These are phyloP conservation scores for Mycena galericulata DNA, from an alignment of 768 basidiomycete genomes.

Conservation along the genomic window DNA sequence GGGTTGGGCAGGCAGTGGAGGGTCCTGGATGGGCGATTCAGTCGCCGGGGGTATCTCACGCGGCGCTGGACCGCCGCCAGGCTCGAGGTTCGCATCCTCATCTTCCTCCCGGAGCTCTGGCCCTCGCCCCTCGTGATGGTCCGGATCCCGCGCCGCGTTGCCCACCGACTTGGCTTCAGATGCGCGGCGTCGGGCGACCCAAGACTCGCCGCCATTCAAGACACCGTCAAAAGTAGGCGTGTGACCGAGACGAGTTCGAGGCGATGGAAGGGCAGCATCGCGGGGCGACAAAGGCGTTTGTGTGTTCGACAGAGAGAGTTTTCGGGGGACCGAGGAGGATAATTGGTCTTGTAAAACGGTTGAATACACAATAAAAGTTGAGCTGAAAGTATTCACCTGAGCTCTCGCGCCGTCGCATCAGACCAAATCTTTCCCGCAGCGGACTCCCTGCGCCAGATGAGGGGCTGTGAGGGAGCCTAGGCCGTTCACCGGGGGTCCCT, in stretches of 20 bases:
- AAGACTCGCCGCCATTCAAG: slow-evolving; percentile 73
- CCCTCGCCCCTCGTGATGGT: slow-evolving; percentile 54
- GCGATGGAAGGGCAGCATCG: slow-evolving; percentile 70
- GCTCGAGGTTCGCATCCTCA: slow-evolving; percentile 35
- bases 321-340: slow-evolving; percentile 67
- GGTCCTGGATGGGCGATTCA: slow-evolving; percentile 24
- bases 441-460: slow-evolving; percentile 64
- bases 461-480: slow-evolving; percentile 64
- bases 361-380: slow-evolving; percentile 24
- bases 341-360: slow-evolving; percentile 65
- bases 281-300: slow-evolving; percentile 72
- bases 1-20: slow-evolving; percentile 15
- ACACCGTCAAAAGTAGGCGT: slow-evolving; percentile 81
- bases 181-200: slow-evolving; percentile 72
- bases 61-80: slow-evolving; percentile 8
- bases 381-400: slow-evolving; percentile 59
- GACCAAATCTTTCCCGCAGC: slow-evolving; percentile 73
- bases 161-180: slow-evolving; percentile 66
- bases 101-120: slow-evolving; percentile 71
- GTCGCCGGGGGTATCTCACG: slow-evolving; percentile 10
- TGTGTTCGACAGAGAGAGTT: slow-evolving; percentile 74
- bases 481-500: slow-evolving; percentile 63
- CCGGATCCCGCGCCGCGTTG: slow-evolving; percentile 51
- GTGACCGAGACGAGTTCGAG: slow-evolving; percentile 72
- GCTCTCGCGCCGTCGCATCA: slow-evolving; percentile 74